phyloP scores from a whole-genome alignment of 1,284 basidiomycete species.

The Microbotryomycetes sp. region DNA sequence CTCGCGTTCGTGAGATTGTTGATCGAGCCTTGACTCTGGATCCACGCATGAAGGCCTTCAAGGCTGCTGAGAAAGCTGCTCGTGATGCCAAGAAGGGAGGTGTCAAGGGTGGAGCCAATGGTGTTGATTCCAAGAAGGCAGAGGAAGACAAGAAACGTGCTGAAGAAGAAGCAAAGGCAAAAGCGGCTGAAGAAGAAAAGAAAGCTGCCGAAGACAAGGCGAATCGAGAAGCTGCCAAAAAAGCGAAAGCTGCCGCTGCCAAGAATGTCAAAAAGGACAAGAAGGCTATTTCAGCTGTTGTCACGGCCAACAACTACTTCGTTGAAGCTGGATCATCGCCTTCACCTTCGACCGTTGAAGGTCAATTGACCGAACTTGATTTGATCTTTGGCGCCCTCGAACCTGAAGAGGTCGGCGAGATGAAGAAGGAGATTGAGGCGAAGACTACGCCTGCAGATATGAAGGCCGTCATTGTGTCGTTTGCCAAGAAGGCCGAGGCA shows the following conservation, averaged over 20 bases:
- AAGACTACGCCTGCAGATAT: constrained; percentile 38
- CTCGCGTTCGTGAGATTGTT: constrained; percentile 78
- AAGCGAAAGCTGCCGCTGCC: constrained; percentile 63
- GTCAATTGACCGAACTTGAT: constrained; percentile 53
- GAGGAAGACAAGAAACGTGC: constrained; percentile 78
- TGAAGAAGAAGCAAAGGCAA: constrained; percentile 49
- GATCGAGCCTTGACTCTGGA: constrained; percentile 80
- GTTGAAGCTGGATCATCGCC: constrained; percentile 46
- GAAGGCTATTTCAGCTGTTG: constrained; percentile 48
- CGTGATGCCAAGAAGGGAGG: constrained; percentile 77
- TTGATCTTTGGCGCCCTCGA: constrained; percentile 48
- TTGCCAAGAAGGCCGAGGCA: constrained; percentile 37
- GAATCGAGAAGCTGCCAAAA: constrained; percentile 78
- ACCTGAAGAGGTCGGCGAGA: constrained; percentile 49
- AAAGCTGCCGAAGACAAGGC: constrained; percentile 46
- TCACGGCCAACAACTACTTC: constrained; percentile 55
- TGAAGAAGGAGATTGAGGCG: constrained; percentile 49
- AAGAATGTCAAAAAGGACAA: constrained; percentile 50
- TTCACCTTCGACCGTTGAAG: constrained; percentile 49
- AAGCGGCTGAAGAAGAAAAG: constrained; percentile 29
- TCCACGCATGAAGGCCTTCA: constrained; percentile 96
- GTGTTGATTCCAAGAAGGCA: constrained; percentile 53
- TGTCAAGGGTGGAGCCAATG: constrained; percentile 48
- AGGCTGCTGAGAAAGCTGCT: constrained; percentile 91
- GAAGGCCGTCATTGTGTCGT: constrained; percentile 45